Conservation (phyloP, 73 alveolate species). For the Paramecium biaurelia region DNA sequence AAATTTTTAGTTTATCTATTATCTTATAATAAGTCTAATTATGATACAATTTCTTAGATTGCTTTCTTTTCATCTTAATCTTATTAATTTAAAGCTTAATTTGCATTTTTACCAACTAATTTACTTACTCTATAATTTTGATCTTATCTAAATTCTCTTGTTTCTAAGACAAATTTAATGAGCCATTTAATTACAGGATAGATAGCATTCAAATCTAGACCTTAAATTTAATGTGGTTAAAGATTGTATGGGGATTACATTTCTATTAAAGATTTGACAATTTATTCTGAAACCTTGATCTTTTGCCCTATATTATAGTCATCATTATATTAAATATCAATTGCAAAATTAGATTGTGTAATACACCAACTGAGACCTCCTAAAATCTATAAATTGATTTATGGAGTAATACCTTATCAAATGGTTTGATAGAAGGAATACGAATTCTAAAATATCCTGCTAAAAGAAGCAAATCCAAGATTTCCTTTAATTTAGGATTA, state of each 20-base stretch:
- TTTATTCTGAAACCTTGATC: slow-evolving; percentile 90
- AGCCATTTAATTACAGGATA: slow-evolving; percentile 94
- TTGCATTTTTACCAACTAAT: slow-evolving; percentile 65
- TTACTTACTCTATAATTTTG: slow-evolving; percentile 76
- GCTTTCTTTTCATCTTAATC: slow-evolving; percentile 63
- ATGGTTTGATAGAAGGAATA: slow-evolving; percentile 84
- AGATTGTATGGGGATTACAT: slow-evolving; percentile 91
- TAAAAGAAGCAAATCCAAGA: slow-evolving; percentile 87
- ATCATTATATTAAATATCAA: slow-evolving; percentile 94
- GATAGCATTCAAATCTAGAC: slow-evolving; percentile 87
- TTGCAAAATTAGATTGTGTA: slow-evolving; percentile 90
- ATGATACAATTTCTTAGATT: slow-evolving; percentile 34
- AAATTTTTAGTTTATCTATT: slow-evolving; percentile 77
- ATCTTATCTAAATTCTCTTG: slow-evolving; percentile 89
- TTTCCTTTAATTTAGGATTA: slow-evolving; percentile 69
- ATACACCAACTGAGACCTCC: slow-evolving; percentile 98
- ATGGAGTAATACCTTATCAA: slow-evolving; percentile 80
- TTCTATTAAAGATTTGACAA: slow-evolving; percentile 80
- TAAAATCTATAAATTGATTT: slow-evolving; percentile 63
- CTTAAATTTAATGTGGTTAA: slow-evolving; percentile 91
- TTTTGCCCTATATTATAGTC: slow-evolving; percentile 93
- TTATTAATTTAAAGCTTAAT: not conserved
- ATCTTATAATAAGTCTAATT: slow-evolving; percentile 67
- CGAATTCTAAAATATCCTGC: slow-evolving; percentile 98
- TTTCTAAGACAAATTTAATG: slow-evolving; percentile 87